Conservation (phyloP, 768 basidiomycete genomes). For the Phallus indusiatus region DNA sequence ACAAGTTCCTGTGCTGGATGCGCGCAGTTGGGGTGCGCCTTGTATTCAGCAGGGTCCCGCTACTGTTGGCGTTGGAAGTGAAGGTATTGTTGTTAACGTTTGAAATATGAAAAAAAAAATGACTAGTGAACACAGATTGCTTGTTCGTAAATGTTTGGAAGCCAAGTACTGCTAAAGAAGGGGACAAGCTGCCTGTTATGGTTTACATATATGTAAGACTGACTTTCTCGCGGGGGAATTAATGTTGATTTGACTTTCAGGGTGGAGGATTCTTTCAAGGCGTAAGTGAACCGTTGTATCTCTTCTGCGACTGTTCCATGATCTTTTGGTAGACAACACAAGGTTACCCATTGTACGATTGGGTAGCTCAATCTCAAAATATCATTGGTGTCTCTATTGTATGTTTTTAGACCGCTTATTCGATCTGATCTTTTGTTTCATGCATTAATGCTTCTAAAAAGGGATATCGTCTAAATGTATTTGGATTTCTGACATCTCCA, state of each 20-base stretch:
- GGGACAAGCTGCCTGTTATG: constrained; percentile 30
- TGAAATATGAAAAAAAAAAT: not conserved
- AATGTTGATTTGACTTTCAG: constrained; percentile 13
- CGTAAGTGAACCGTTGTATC: constrained; percentile 21
- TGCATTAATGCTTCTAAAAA: not conserved
- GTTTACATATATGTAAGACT: constrained; percentile 33
- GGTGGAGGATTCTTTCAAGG: constrained; percentile 33
- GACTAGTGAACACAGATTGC: constrained; percentile 26
- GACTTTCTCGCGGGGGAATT: not conserved
- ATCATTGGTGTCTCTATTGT: constrained; percentile 27
- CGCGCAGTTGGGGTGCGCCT: constrained; percentile 34
- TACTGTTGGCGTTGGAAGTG: constrained; percentile 33
- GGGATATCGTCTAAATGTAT: constrained; percentile 44
- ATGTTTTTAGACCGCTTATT: not conserved
- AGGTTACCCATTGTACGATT: constrained; percentile 39
- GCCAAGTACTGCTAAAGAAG: constrained; percentile 26
- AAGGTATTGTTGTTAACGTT: constrained; percentile 23
- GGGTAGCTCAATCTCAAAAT: constrained; percentile 31
- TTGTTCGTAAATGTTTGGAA: constrained; percentile 35
- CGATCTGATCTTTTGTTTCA: not conserved
- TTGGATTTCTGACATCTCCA: constrained; percentile 44
- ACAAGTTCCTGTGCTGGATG: constrained; percentile 25
- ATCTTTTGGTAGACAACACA: constrained; percentile 26
- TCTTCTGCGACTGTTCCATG: not conserved
- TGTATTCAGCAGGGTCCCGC: constrained; percentile 39